Conservation (phyloP, 352 stramenopile species). For the Phytophthora sansomeana region DNA sequence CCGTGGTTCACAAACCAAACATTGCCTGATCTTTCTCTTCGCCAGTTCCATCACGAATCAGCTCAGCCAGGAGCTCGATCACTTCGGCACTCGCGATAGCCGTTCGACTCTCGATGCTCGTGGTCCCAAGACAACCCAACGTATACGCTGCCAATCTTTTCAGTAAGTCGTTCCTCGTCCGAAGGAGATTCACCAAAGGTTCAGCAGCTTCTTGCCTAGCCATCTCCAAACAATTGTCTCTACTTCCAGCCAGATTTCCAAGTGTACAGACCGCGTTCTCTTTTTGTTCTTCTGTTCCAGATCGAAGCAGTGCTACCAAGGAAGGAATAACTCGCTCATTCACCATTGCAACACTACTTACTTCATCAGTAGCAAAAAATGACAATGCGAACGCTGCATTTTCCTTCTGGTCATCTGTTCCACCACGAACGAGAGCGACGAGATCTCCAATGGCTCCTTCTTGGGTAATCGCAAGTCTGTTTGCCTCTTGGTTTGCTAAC, state of each 20-base stretch:
- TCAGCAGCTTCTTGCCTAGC: not conserved
- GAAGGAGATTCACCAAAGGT: not conserved
- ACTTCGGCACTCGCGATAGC: not conserved
- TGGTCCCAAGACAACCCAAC: not conserved
- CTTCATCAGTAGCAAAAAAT: not conserved
- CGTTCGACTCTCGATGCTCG: not conserved
- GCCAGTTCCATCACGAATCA: not conserved
- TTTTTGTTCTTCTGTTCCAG: not conserved
- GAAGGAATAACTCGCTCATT: not conserved
- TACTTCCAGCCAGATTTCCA: not conserved
- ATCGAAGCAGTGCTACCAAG: not conserved
- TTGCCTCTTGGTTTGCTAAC: too few relatives aligned
- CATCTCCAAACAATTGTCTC: not conserved
- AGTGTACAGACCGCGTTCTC: not conserved
- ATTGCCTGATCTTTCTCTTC: slow-evolving; percentile 1
- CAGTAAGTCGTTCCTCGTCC: not conserved
- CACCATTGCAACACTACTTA: not conserved
- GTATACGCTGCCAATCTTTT: not conserved
- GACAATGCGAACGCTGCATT: not conserved
- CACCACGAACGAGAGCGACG: not conserved
- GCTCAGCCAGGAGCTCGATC: not conserved
- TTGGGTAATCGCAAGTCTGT: too few relatives aligned
- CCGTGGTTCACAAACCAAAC: slow-evolving; percentile 2
- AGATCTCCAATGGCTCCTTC: not conserved
- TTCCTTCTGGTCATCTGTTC: not conserved